These are phyloP conservation scores for Colletotrichum sp. DNA, from an alignment of 2,329 filamentous ascomycete species.

Conservation along the genomic window DNA sequence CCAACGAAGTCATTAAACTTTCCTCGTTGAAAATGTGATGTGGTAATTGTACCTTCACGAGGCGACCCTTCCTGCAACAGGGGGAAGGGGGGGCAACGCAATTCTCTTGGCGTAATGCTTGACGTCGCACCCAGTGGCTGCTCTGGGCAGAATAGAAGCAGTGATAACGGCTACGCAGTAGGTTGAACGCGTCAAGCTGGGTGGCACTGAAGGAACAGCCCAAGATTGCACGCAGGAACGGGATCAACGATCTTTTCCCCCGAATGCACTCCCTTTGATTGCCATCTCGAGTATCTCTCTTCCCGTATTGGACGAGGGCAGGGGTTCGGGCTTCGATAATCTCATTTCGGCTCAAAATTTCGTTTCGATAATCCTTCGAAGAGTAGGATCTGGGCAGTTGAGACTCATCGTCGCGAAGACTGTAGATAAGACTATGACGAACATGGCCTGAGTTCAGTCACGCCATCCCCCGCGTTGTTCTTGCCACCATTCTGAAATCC, in stretches of 20 bases:
- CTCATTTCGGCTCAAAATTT: not conserved
- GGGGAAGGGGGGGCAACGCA: not conserved
- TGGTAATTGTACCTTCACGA: not conserved
- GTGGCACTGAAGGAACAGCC: not conserved
- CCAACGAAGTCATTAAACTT: not conserved
- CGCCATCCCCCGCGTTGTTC: not conserved
- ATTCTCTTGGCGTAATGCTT: not conserved
- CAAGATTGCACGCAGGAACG: not conserved
- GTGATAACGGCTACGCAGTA: not conserved
- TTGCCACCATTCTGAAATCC: not conserved
- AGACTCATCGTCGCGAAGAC: not conserved
- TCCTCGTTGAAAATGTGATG: not conserved
- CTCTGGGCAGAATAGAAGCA: not conserved
- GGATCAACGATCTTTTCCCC: not conserved
- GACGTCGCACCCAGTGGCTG: not conserved
- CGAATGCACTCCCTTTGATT: not conserved
- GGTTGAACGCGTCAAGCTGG: not conserved
- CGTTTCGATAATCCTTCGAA: not conserved
- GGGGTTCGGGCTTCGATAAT: not conserved
- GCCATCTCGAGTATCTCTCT: not conserved
- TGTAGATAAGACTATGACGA: not conserved
- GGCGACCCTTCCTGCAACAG: not conserved
- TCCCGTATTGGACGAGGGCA: not conserved
- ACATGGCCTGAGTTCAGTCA: not conserved
- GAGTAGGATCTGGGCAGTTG: not conserved